Evolutionary conservation across 1,139 yeast genomes (phyloP), one percentile per base, ranked within the genome.

Genomic region (Yamadazyma songkhlaensis): DNA sequence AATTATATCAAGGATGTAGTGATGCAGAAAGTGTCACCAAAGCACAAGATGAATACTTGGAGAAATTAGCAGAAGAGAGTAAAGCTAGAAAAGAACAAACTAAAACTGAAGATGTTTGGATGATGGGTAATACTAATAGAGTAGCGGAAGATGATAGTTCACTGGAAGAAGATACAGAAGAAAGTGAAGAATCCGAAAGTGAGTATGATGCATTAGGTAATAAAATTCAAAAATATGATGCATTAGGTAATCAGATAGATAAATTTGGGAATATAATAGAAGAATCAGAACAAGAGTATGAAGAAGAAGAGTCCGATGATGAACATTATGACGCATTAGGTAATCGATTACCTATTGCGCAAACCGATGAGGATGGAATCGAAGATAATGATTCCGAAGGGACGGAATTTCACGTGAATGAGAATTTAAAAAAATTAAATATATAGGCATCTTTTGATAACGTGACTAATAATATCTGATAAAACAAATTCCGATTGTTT

Each of bases 11-110:
- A 36, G 56, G 74, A 31, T 92, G 98, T 59, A 79, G 90, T 0
- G 96, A 92, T 51, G 75, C 85, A 1, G 89, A 74, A 3, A 83
- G 92, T 8, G 80, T 94, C 0, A 67, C 74, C 37, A 62, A 57
- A 32, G 96, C 92, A 0, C 95, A 92, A 59, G 81, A 81, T 25
- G 78, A 66, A 26, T 92, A 95, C 87, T 62, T 90, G 49, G 77
- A 68, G 21, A 71, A 72, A 52, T 63, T 88, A 9, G 94, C 86
- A 41, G 62, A 69, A 38, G 97, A 87, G 50, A 77, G 77, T 17
- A 73, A 73, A 43, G 83, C 81, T 36, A 70, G 95, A 41, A 79
- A 80, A 51, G 70, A 64, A 40, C 55, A 62, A 39, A 72, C 72
- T 7, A 70, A 74, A 25, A 72, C 65, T 12, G 81, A 67, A 13